Evolutionary conservation across 2,329 filamentous ascomycete species (phyloP), one percentile per base, ranked within the genome.

Genomic region (Alternaria consortialis): DNA sequence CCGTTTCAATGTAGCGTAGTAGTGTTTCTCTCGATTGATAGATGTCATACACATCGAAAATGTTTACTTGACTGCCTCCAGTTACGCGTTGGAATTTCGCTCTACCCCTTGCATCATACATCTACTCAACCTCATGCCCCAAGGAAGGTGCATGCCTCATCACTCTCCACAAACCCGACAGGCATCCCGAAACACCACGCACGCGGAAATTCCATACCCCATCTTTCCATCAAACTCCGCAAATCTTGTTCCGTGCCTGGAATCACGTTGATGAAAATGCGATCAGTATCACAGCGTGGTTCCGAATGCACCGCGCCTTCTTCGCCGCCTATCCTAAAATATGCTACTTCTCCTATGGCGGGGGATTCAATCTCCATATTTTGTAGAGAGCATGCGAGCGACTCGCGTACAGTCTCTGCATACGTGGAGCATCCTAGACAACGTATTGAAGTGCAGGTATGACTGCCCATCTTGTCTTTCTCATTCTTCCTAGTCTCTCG

Each of bases 231-330:
- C 53, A 79, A 52, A 15, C 32, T 56, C 42, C 54, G 67, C 54
- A 80, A 59, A 53, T 77, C 76, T 9, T 53, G 60, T 61, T 77
- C 72, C 31, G 64, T 64, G 3, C 77, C 77, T 11, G 77, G 76
- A n/a, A 79, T 71, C 52, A 79, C 64, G 59, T 78, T 79, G 7
- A 79, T 71, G 63, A 80, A 79, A 2, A 79, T 65, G 4, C 77
- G 69, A 58, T 79, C 76, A 13, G 58, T 65, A 50, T 68, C 61
- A 20, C 67, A 71, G 25, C 13, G 23, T 1, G 77, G 77, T 63
- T 78, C 77, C 2, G 80, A 82, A 56, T 84, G 81, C 7, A 84
- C 73, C 0, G 81, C 81, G 2, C 83, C 83, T 2, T 67, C 58
- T 0, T 78, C 73, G 11, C 74, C 71, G 0, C 83, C 83, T 20